Percentiles rank a stretch among this genome's conserved stretches.
These are phyloP conservation scores for Nakaseomyces delphensis DNA, from an alignment of 1,139 yeast genomes.

Conservation along the genomic window DNA sequence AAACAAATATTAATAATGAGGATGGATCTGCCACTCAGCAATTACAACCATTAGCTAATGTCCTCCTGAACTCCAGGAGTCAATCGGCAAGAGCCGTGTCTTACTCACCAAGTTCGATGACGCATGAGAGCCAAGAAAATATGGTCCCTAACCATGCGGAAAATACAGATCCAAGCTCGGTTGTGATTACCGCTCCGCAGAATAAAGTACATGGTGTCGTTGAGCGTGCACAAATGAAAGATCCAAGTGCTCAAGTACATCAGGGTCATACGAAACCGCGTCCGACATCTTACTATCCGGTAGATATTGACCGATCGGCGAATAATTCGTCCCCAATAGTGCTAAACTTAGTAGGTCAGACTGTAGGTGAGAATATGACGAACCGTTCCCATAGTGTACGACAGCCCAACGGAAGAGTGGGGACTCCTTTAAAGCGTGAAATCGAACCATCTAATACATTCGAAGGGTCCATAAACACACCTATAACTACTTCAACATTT, in stretches of 20 bases:
- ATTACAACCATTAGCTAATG: constrained; percentile 1
- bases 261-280: constrained; percentile 6
- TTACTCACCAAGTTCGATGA: not conserved
- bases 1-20: not conserved
- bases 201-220: not conserved
- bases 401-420: not conserved
- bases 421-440: not conserved
- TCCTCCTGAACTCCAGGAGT: not conserved
- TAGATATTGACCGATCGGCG: constrained; percentile 1
- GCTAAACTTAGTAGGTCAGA: not conserved
- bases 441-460: not conserved
- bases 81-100: constrained; percentile 3
- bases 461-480: not conserved
- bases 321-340: constrained; percentile 2
- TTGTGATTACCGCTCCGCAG: not conserved
- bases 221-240: not conserved
- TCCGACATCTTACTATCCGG: constrained; percentile 8
- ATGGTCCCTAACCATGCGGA: not conserved
- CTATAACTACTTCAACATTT: not conserved
- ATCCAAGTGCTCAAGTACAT: not conserved
- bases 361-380: not conserved
- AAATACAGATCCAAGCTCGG: not conserved
- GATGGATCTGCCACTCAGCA: not conserved
- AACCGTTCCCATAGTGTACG: not conserved
- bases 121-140: not conserved